These are phyloP conservation scores for Pneumocystis canis DNA, from an alignment of 1,139 yeast species.

Conservation along the genomic window DNA sequence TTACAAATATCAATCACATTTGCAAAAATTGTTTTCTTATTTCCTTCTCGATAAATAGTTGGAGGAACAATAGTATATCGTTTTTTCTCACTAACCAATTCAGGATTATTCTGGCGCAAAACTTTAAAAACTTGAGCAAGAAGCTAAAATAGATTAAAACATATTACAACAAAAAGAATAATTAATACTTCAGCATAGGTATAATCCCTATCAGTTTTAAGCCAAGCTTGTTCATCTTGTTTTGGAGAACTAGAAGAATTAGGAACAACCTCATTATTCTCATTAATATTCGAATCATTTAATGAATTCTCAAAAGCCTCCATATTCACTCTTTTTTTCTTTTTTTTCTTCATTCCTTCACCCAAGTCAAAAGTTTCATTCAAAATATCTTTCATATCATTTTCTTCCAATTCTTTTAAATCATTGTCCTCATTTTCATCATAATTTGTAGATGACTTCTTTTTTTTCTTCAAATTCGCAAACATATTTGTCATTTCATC, in stretches of 20 bases:
- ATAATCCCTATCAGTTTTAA: conserved; percentile 35
- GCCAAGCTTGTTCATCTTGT: conserved; percentile 12
- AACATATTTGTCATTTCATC: conserved; percentile 30
- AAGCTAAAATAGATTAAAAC: background rate
- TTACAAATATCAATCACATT: conserved; percentile 90
- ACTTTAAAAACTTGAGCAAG: conserved; percentile 37
- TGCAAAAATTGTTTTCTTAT: conserved; percentile 88
- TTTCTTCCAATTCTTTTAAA: conserved; percentile 24
- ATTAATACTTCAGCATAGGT: conserved; percentile 66
- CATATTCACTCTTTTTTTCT: background rate
- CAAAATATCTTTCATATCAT: conserved; percentile 22
- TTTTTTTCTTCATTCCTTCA: background rate
- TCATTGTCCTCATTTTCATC: conserved; percentile 22
- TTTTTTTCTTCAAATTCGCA: conserved; percentile 36
- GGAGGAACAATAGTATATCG: conserved; percentile 98
- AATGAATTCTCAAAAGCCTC: background rate
- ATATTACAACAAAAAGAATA: conserved; percentile 36
- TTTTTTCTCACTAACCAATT: conserved; percentile 85
- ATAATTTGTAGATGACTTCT: conserved; percentile 28
- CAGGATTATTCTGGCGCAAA: conserved; percentile 88
- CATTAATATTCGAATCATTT: conserved; percentile 9
- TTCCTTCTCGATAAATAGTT: conserved; percentile 90
- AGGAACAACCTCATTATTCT: conserved; percentile 9
- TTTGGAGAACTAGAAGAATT: conserved; percentile 6
- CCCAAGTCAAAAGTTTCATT: background rate